phyloP scores from a whole-genome alignment of 306 rosid genomes.

The Neltuma alba region DNA sequence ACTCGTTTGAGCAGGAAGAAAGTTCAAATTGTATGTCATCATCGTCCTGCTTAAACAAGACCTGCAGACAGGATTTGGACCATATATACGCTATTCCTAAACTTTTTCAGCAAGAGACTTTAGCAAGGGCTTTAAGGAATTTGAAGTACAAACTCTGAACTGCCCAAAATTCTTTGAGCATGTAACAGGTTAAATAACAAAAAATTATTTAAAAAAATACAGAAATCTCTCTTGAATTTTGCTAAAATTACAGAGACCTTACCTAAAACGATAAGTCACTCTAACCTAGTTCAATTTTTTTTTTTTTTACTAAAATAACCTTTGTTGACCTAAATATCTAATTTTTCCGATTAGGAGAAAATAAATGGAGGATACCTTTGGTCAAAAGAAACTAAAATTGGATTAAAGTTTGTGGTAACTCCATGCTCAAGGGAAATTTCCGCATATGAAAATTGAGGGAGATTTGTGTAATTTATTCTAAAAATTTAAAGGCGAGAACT shows the following conservation, averaged over 20 bases:
- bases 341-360: background rate
- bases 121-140: constrained; percentile 31
- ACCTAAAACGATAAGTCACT: too few species aligned
- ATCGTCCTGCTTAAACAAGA: constrained; percentile 21
- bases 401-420: background rate
- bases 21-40: constrained; percentile 36
- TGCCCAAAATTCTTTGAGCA: constrained; percentile 10
- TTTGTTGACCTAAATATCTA: background rate
- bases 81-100: too few species aligned
- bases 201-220: background rate
- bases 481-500: background rate
- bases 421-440: background rate
- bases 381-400: too few species aligned
- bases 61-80: constrained; percentile 27
- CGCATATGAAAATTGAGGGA: background rate
- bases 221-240: background rate
- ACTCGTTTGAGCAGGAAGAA: constrained; percentile 25
- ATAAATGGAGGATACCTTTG: background rate
- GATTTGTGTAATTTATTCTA: background rate
- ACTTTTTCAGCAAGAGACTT: constrained; percentile 35
- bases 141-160: constrained; percentile 18
- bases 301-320: background rate
- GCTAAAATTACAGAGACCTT: too few species aligned
- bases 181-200: constrained; percentile 17
- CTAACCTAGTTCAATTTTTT: too few species aligned